Evolutionary conservation across 1,284 basidiomycete genomes (phyloP).

Genomic region (Phylloboletellus chloephorus): DNA sequence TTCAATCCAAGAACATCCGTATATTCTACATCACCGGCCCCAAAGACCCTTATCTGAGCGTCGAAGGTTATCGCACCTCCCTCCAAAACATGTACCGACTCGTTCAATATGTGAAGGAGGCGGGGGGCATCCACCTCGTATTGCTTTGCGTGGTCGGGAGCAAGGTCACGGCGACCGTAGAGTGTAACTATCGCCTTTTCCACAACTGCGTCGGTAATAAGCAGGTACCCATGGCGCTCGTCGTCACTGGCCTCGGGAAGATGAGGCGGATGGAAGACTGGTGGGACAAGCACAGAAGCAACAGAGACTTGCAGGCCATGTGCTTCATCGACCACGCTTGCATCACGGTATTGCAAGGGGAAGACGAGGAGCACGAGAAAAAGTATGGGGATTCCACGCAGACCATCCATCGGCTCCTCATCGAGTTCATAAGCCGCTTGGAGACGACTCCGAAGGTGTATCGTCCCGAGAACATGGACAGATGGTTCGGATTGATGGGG

Average conservation of each 20-base stretch:
- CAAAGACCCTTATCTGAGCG: constrained; percentile 20
- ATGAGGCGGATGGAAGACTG: constrained; percentile 26
- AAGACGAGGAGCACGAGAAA: constrained; percentile 12
- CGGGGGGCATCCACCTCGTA: constrained; percentile 27
- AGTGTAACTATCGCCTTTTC: constrained; percentile 27
- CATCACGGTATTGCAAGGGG: constrained; percentile 25
- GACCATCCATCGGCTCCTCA: constrained; percentile 11
- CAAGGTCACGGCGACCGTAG: constrained; percentile 13
- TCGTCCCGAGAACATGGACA: constrained; percentile 8
- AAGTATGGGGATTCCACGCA: constrained; percentile 15
- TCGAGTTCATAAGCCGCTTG: constrained; percentile 8
- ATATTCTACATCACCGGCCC: constrained; percentile 22
- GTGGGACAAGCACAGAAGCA: constrained; percentile 25
- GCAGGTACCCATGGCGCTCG: constrained; percentile 23
- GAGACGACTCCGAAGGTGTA: constrained; percentile 3
- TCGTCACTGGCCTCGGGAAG: constrained; percentile 29
- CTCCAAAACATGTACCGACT: constrained; percentile 22
- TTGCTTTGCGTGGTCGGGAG: constrained; percentile 26
- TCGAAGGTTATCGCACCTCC: constrained; percentile 14
- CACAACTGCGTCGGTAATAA: constrained; percentile 16
- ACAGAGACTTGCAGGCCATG: constrained; percentile 14
- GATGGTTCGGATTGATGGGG: constrained; percentile 20
- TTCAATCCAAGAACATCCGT: constrained; percentile 19
- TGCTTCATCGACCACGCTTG: constrained; percentile 18
- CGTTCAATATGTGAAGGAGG: constrained; percentile 9